Evolutionary conservation across 177 flowering plant species (phyloP), one percentile per base, ranked within the genome.

Genomic region (Tripterygium wilfordii): DNA sequence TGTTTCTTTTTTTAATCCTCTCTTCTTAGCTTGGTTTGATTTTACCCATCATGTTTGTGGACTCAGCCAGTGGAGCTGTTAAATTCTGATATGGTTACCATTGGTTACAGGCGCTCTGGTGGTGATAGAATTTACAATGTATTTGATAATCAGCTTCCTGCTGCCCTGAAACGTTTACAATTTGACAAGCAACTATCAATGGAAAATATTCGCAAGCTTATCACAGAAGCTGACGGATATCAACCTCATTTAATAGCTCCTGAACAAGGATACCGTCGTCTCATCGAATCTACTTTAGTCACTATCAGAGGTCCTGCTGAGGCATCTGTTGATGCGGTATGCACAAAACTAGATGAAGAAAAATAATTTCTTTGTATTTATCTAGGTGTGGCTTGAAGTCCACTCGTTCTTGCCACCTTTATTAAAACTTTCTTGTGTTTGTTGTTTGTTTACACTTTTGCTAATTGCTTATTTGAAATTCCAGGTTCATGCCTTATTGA

Each of bases 211-310:
- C 47, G 77, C 51, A 87, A 82, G 56, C 71, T 82, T 16, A 84
- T 87, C 48, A 80, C 89, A 43, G 89, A 87, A 75, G 96, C 96
- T 44, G 96, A 88, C 74, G 97, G 97, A 35, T 88, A 86, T 71
- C 96, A 88, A 49, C 91, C 96, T 27, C 96, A 87, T 69, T 43
- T 88, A 18, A 78, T 88, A 50, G 96, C 96, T 57, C 96, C 96
- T 41, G 96, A 88, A 53, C 96, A 88, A 69, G 96, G 96, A 47
- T 88, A 83, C 47, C 86, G 91, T 12, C 91, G 95, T 13, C 82
- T 87, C 26, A 84, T 87, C 64, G 96, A 87, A 64, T 84, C 89
- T 45, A 65, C 89, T 27, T 15, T 87, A 44, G 61, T 78, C 40
- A 69, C 85, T 14, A 82, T 87, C 25, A 74, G 82, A 71, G 96